Evolutionary conservation across 2,329 filamentous ascomycete species (phyloP), one percentile per base, ranked within the genome.

Genomic region (Trichoderma polysporum): DNA sequence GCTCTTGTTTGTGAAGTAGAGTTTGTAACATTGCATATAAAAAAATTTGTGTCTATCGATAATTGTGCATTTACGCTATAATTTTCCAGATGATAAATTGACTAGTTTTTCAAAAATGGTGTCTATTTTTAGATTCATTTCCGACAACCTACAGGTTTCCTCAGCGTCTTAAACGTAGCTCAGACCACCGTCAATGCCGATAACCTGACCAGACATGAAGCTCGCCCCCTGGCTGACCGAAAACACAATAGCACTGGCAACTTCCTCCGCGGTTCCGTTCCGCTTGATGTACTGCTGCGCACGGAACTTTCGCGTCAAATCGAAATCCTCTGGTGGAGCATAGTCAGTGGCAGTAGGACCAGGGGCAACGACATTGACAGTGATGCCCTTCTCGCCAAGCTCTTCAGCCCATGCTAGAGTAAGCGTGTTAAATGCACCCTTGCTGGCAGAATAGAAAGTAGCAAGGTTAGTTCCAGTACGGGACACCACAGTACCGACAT

Each of bases 361-460:
- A 1, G 76, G 77, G 3, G 75, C 75, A 2, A 79, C 73, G 10
- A 79, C 79, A 66, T 83, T 83, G 66, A 83, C 80, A 1, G 75
- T 79, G 72, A 88, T 85, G 2, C 81, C 82, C 70, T 80, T 83
- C 8, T 75, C 71, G 1, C 79, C 84, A 25, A 88, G 80, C 60
- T 87, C 85, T 73, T 87, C 88, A 41, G 83, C 80, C 68, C 88
- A 74, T 1, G 83, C 76, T 12, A 85, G 80, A 0, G 82, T 82
- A 77, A 88, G 82, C 72, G 87, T 84, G 73, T 89, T 86, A 50
- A 89, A 80, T 5, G 86, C 84, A 54, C 84, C 86, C 72, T 89
- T 89, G 52, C 83, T 85, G 1, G 82, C 77, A 13, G 78, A 78
- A 72, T 89, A 89, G 4, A 86, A 69, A 0, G 83, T 79, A n/a